phyloP scores from a whole-genome alignment of 192 early-diverging fungal genomes.

The Umbelopsis ramanniana region DNA sequence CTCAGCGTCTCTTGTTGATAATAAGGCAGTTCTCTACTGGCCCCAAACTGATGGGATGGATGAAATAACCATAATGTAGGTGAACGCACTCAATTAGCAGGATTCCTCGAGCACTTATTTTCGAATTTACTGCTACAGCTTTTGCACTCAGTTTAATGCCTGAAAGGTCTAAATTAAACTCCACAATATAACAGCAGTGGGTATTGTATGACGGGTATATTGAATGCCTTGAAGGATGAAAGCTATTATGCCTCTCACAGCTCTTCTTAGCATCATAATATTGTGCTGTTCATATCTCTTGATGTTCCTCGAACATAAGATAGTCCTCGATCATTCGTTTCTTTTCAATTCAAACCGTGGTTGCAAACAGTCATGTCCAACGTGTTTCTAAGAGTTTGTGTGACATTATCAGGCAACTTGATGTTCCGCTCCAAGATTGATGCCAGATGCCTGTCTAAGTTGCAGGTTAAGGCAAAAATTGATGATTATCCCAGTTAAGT shows the following conservation, averaged over 20 bases:
- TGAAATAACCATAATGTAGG: too few relatives aligned
- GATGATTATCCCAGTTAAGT: not conserved
- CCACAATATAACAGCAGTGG: not conserved
- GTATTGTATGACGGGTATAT: too few relatives aligned
- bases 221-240: too few relatives aligned
- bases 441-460: not conserved
- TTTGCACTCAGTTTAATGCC: slow-evolving; percentile 9
- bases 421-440: not conserved
- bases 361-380: slow-evolving; percentile 3
- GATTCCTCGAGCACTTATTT: not conserved
- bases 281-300: too few relatives aligned
- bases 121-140: not conserved
- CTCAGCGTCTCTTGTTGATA: not conserved
- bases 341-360: not conserved
- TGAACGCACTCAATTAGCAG: not conserved
- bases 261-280: too few relatives aligned
- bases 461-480: not conserved
- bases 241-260: too few relatives aligned
- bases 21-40: too few relatives aligned
- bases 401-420: slow-evolving; percentile 5
- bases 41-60: too few relatives aligned
- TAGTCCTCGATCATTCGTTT: not conserved
- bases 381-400: slow-evolving; percentile 1
- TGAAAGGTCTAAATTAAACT: not conserved
- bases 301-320: not conserved